A percentile compares a stretch with the other conserved stretches of the same genome.
Evolutionary conservation across 257 asterid species (phyloP).

Genomic region (Jasminum sambac): DNA sequence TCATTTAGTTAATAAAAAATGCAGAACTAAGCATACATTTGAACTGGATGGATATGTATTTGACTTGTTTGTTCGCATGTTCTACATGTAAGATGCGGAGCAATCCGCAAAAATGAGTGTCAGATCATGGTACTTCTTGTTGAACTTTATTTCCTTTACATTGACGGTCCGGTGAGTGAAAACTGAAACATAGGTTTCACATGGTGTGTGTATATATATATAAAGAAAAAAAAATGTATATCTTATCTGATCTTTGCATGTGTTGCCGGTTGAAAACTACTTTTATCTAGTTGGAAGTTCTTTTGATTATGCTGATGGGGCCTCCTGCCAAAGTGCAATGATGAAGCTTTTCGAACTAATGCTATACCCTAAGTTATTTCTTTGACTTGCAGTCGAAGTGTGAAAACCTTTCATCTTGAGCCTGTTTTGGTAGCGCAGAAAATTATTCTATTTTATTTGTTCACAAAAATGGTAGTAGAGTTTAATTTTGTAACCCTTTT

Average conservation of each 20-base stretch:
- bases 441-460: neutral
- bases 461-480: neutral
- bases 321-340: neutral
- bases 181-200: neutral
- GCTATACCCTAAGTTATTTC: neutral
- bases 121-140: neutral
- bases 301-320: neutral
- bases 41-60: neutral
- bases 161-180: neutral
- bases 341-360: neutral
- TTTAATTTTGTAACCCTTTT: neutral
- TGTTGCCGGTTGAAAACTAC: neutral
- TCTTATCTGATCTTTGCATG: neutral
- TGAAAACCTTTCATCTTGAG: neutral
- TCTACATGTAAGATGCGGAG: conserved; percentile 4
- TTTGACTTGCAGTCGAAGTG: neutral
- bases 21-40: neutral
- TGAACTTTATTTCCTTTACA: neutral
- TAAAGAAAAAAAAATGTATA: neutral
- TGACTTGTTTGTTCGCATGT: neutral
- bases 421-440: neutral
- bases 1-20: neutral
- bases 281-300: neutral
- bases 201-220: no score
- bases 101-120: neutral